phyloP scores from a whole-genome alignment of 1,139 yeast genomes.

The Kazachstania sp. region DNA sequence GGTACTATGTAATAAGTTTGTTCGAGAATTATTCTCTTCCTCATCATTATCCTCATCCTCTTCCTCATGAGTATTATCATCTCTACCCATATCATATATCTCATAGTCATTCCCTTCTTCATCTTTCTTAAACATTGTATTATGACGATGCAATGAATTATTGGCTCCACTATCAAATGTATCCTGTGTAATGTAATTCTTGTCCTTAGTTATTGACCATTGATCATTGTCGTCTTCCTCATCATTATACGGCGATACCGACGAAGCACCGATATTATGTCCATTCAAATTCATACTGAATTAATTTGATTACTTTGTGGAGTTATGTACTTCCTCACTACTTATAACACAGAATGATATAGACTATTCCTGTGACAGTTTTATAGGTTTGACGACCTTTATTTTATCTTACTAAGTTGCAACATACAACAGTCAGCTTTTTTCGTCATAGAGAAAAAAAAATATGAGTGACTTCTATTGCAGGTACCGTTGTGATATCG shows the following conservation, averaged over 20 bases:
- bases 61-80: background rate
- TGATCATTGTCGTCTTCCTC: background rate
- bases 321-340: too few relatives aligned
- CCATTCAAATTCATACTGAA: too few relatives aligned
- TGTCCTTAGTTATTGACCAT: slow-evolving; percentile 1
- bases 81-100: background rate
- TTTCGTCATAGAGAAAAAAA: too few relatives aligned
- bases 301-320: too few relatives aligned
- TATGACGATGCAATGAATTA: background rate
- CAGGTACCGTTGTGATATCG: too few relatives aligned
- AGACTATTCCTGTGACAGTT: too few relatives aligned
- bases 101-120: background rate
- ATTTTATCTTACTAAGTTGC: too few relatives aligned
- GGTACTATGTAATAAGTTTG: slow-evolving; percentile 11
- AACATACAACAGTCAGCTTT: too few relatives aligned
- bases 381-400: too few relatives aligned
- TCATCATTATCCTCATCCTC: slow-evolving; percentile 6
- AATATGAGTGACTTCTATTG: too few relatives aligned
- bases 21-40: slow-evolving; percentile 12
- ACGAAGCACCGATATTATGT: too few relatives aligned
- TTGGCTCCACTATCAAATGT: background rate
- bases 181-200: background rate
- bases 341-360: too few relatives aligned
- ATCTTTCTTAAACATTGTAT: background rate
- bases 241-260: background rate